These are phyloP conservation scores for Mycena floridula DNA, from an alignment of 768 basidiomycete species.

Conservation along the genomic window DNA sequence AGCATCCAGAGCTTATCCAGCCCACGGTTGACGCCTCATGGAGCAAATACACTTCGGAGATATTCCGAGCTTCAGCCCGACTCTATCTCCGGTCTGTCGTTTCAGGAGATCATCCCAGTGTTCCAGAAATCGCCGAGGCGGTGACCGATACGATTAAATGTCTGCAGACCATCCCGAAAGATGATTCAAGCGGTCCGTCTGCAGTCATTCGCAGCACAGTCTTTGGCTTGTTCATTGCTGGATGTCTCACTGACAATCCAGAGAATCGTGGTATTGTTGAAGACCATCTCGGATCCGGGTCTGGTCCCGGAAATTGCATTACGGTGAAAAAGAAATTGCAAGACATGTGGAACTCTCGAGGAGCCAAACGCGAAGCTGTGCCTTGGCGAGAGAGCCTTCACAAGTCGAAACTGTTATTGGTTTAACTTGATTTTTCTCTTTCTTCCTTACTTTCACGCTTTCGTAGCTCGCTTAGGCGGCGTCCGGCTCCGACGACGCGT, in stretches of 20 bases:
- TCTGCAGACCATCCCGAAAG: conserved; percentile 32
- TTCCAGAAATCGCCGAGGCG: conserved; percentile 51
- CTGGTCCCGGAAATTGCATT: conserved; percentile 58
- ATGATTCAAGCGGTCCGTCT: conserved; percentile 21
- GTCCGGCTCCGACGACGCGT: too few relatives aligned
- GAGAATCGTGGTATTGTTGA: conserved; percentile 36
- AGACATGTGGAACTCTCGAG: conserved; percentile 48
- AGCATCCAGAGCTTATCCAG: conserved; percentile 9
- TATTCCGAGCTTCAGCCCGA: conserved; percentile 69
- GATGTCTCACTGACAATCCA: conserved; percentile 54
- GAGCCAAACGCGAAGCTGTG: conserved; percentile 30
- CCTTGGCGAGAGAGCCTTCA: conserved; percentile 58
- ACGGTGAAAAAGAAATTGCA: conserved; percentile 48
- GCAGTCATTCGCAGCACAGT: conserved; percentile 73
- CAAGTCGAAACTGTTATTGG: conserved; percentile 48
- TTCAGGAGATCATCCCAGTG: conserved; percentile 64
- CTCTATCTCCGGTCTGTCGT: conserved; percentile 76
- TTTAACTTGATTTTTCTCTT: too few relatives aligned
- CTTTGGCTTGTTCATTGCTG: conserved; percentile 70
- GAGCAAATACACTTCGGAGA: conserved; percentile 42
- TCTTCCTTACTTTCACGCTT: too few relatives aligned
- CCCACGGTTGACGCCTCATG: conserved; percentile 24
- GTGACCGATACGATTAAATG: conserved; percentile 49
- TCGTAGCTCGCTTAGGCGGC: too few relatives aligned
- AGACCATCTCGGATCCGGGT: conserved; percentile 43